Evolutionary conservation across 768 basidiomycete species (phyloP).

Genomic region (Vararia minispora): DNA sequence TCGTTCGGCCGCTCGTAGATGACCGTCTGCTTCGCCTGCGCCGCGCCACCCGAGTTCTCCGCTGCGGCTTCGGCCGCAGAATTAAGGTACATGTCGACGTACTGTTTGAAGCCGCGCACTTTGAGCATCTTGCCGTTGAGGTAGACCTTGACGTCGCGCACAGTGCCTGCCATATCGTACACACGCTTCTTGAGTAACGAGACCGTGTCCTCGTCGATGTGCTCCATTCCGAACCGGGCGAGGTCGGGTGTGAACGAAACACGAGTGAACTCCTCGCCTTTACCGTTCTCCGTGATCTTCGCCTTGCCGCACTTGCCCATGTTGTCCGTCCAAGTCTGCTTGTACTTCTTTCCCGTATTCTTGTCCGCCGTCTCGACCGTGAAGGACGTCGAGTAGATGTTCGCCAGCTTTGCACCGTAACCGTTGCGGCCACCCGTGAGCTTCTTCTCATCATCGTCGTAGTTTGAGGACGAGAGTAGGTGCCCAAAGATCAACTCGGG

Average conservation of each 20-base stretch:
- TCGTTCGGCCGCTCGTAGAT: conserved; percentile 71
- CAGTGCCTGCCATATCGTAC: conserved; percentile 95
- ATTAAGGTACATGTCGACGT: conserved; percentile 86
- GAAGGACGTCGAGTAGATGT: conserved; percentile 96
- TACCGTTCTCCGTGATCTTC: conserved; percentile 88
- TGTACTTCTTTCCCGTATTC: conserved; percentile 79
- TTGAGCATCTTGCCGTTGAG: conserved; percentile 88
- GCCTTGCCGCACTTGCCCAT: conserved; percentile 82
- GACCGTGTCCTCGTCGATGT: conserved; percentile 85
- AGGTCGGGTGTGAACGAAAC: conserved; percentile 93
- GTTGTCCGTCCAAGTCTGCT: conserved; percentile 89
- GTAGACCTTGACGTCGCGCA: conserved; percentile 86
- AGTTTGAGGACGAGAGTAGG: conserved; percentile 89
- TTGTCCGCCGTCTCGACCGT: conserved; percentile 93
- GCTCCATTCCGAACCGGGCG: conserved; percentile 81
- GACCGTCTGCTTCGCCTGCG: conserved; percentile 61
- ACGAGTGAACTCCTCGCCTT: conserved; percentile 82
- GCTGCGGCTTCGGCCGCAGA: conserved; percentile 62
- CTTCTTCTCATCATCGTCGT: conserved; percentile 98
- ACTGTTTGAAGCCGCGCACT: conserved; percentile 93
- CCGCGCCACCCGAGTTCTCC: conserved; percentile 69
- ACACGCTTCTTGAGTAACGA: conserved; percentile 87
- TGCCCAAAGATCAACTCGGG: conserved; percentile 97
- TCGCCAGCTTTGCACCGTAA: conserved; percentile 95
- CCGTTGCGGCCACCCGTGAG: conserved; percentile 97